Evolutionary conservation across 441 rosid species (phyloP).

Genomic region (Bocquillonia castaneifolia): DNA sequence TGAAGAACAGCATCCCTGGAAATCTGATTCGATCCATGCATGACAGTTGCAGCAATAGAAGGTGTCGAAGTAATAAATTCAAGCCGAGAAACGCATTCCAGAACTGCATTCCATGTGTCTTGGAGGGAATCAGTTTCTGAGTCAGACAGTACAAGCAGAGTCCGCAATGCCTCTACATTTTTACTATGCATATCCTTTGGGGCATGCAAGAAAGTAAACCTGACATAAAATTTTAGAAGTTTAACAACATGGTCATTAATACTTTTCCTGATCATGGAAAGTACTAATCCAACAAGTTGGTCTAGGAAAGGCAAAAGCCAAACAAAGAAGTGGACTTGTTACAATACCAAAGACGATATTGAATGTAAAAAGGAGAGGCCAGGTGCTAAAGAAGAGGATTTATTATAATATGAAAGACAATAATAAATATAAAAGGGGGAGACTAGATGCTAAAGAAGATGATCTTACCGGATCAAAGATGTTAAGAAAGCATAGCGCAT

Average conservation of each 20-base stretch:
- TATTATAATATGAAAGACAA: background rate
- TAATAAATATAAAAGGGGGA: background rate
- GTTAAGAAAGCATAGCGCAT: slow-evolving; percentile 99
- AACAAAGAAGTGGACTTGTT: background rate
- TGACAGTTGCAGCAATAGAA: slow-evolving; percentile 84
- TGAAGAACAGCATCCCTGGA: slow-evolving; percentile 96
- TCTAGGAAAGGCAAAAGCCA: background rate
- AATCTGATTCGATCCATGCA: slow-evolving; percentile 98
- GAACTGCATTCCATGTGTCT: slow-evolving; percentile 98
- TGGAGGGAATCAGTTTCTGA: slow-evolving; percentile 81
- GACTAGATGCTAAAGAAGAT: background rate
- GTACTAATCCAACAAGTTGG: background rate
- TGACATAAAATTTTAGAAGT: slow-evolving; percentile 37
- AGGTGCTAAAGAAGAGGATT: too few species aligned
- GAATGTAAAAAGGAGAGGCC: too few species aligned
- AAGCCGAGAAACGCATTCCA: slow-evolving; percentile 99
- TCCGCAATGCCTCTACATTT: slow-evolving; percentile 96
- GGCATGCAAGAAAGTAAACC: slow-evolving; percentile 99
- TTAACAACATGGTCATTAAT: slow-evolving; percentile 21
- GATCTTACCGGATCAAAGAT: slow-evolving; percentile 79
- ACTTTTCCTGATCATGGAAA: slow-evolving; percentile 5
- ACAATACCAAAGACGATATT: slow-evolving; percentile 9
- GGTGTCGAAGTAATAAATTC: slow-evolving; percentile 94
- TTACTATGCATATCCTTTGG: slow-evolving; percentile 97
- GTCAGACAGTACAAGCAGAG: slow-evolving; percentile 73